Base-by-base conservation (phyloP, 2,329 filamentous ascomycete genomes). In the Cercospora janseana region DNA sequence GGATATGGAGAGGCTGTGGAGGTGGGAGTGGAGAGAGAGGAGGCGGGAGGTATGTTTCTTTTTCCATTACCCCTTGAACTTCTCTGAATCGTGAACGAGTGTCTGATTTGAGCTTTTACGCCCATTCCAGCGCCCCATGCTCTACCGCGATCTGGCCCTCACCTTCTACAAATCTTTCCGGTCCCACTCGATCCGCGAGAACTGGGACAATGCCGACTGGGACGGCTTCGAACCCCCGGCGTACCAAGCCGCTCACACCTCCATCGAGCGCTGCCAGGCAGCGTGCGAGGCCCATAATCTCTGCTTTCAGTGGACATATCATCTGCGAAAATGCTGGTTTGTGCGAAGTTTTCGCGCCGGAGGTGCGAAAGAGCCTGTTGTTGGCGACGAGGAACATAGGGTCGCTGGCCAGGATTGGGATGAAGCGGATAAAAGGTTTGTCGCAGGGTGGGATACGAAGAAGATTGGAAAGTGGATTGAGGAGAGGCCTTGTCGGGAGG, bases 1-100 rank as follows among this genome's bases (percentile, higher is more conserved):
- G 20, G 75, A 79, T 46, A 77, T 80, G 74, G 63, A 68, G 7
- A 66, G 69, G 0, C 62, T 80, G 12, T 78, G 76, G 70, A 69
- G 71, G 49, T 81, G 73, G 69, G 69, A 71, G 56, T 65, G 69
- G 49, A 66, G 63, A 46, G 58, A 69, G 23, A 66, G 64, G 65
- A 66, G 44, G 7, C 15, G 13, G 1, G 49, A 18, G 16, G 42
- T 45, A 34, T 4, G 42, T 34, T 20, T 8, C 34, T 4, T 23
- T 23, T 26, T 20, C 18, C 8, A 12, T 18, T n/a, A 18, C 10
- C 8, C 7, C 13, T 8, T 43, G 37, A 24, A 23, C 13, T 27
- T 0, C 10, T 41, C 23, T 27, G 23, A 3, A 9, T 9, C 2
- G 3, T 38, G 29, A 7, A 23, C 23, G n/a, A 16, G 20, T 40